Base-by-base conservation (phyloP, 768 basidiomycete genomes). In the Leccinum boreale region DNA sequence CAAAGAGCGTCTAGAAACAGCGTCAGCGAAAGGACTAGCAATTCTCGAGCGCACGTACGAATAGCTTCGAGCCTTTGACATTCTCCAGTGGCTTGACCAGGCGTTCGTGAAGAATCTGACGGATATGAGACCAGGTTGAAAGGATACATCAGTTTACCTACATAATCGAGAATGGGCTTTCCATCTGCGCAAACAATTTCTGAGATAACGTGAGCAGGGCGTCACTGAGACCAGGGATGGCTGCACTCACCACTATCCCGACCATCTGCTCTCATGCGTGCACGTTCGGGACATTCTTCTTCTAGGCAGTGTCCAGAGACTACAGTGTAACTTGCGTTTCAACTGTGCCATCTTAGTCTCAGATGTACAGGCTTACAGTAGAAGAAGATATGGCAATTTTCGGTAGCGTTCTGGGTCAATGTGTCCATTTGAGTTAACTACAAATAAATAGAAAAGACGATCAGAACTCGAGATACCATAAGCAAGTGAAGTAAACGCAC, bases 311-410 rank as follows among this genome's bases (percentile, higher is more conserved):
- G 69, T 0, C 69, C 69, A 9, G 48, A 29, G 48, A 29, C 48
- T 49, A 24, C 24, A 5, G 24, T 24, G n/a, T 11, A 19, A 9
- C 9, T n/a, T 11, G 26, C 10, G 17, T 12, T 29, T 49, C 28
- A 14, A 42, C 9, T 9, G 14, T 49, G 28, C 17, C 5, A 12
- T 19, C 2, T 9, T 29, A 2, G 19, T 14, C 3, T 15, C 3
- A 29, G 28, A 42, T 2, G 3, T 9, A 11, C 24, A 21, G 5
- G 28, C 79, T 35, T 60, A 85, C 84, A 86, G 44, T 83, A 82
- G 61, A 86, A 82, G 52, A 83, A 77, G 60, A 82, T 80, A 3
- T 70, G 76, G 52, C 82, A 82, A 0, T 78, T 76, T 1, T 77
- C 69, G 15, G 71, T 61, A 4, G 79, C 77, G 35, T 74, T 77